Base-by-base conservation (phyloP, 768 basidiomycete genomes). In the Hygrocybe coccinea region DNA sequence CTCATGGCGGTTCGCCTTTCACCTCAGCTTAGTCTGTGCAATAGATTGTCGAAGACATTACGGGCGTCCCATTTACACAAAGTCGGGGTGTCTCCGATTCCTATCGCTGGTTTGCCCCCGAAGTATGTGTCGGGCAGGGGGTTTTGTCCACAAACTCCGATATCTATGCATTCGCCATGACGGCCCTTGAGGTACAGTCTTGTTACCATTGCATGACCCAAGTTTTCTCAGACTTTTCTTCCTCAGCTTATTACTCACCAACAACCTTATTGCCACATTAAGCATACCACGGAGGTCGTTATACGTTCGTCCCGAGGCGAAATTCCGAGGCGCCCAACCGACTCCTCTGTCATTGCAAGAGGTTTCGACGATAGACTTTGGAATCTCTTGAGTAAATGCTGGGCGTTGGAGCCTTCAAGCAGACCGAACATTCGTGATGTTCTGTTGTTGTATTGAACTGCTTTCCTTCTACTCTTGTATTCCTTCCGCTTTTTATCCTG, bases 151-250 rank as follows among this genome's bases (percentile, higher is more conserved):
- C 69, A 5, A 67, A 67, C 29, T 76, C 80, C 12, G 82, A 84
- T 61, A 73, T 84, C 12, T 84, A 82, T 56, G 75, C 82, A 9
- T 76, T 74, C 29, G 80, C 69, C 7, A 84, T 84, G 82, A 82
- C 82, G 1, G 70, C 81, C 36, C 68, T 84, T 14, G 82, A 84
- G 75, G 81, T 79, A 57, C 43, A 60, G 43, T 38, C 24, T 55
- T 29, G 29, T 29, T 29, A 3, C 29, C 29, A 8, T 29, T 29
- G 29, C 3, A 29, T 8, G 3, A 29, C 29, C 29, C 3, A 29
- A 29, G 3, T 29, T 29, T 29, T 8, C 29, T 29, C 4, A 29
- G 4, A 29, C 29, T 29, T 4, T 8, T 4, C 5, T 24, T 22
- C 24, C 54, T n/a, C 55, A 83, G 81, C 60, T 83, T 0, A 62